Evolutionary conservation across 2,329 filamentous ascomycete genomes (phyloP), one percentile per base, ranked within the genome.

Genomic region (Paradendryphiella salina): DNA sequence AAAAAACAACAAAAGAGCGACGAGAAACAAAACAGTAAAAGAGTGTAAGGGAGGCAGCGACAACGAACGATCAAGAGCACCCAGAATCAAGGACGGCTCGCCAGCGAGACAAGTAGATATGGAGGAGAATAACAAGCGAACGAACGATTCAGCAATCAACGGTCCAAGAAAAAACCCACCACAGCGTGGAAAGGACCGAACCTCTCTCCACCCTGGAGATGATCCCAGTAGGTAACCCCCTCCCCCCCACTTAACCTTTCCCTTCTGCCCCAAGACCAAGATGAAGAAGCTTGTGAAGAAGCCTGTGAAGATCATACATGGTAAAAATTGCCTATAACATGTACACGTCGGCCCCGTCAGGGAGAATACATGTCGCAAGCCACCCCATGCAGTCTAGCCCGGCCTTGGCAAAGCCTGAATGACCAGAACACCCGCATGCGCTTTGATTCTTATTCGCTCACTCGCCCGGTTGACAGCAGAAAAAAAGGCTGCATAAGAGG

Each of bases 21-120:
- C 36, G 17, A 23, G 31, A 33, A 15, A 15, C 3, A 14, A 33
- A 28, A 39, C 6, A 11, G 13, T n/a, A 48, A 48, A 41, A 20
- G 13, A 23, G 11, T 35, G 31, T 35, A 26, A 28, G 29, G 15
- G 4, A 23, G 32, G 20, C 5, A 23, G 7, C 20, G 13, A 38
- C 13, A 41, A n/a, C n/a, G 37, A n/a, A 11, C 34, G n/a, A 41
- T 13, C 23, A 26, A 10, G 20, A 26, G n/a, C 29, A 17, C n/a
- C 34, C 10, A 37, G 31, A 4, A 15, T 31, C 5, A 21, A 41
- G 7, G 28, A 28, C 28, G 6, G 21, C 45, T 48, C 45, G 45
- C 45, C 45, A 48, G 45, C 45, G 45, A 48, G 45, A 34, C 15
- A 35, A 40, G n/a, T 39, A 20, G 33, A 28, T 31, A 42, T 35